Evolutionary conservation across 371 early-diverging fungal genomes (phyloP), one percentile per base, ranked within the genome.

Genomic region (Quaeritorhiza haematococci): DNA sequence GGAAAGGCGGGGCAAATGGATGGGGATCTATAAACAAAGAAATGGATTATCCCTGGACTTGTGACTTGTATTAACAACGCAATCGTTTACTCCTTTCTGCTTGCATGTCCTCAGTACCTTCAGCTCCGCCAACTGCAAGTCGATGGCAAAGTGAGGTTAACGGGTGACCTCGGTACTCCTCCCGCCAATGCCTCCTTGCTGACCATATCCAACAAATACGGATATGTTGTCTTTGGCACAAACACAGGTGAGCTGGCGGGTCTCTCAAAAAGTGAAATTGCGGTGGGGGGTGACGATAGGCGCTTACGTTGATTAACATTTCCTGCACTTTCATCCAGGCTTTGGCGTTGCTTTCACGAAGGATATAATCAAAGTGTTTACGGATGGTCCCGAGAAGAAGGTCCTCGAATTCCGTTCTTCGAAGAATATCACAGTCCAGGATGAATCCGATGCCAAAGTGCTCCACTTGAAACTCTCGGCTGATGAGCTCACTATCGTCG

Each of bases 151-250:
- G 32, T 67, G 5, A 53, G 52, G 13, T 19, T 67, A 5, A 51
- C 58, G n/a, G n/a, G n/a, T 15, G 59, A 42, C 15, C 32, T 49
- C 1, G 34, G 51, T 43, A 41, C 49, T 19, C 33, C 19, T 28
- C 38, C 43, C 17, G 45, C 43, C 1, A 8, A 32, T 23, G 45
- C 49, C 41, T 29, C 53, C 0, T 28, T 73, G 4, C 56, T 74
- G 35, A 71, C 74, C 2, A 41, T 63, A n/a, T 74, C 74, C 5
- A 64, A 66, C 42, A 60, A 48, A 26, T 70, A 64, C 46, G 70
- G 71, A 17, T 70, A 53, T 49, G 62, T 59, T 33, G 67, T 74
- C 10, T 66, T 41, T 54, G 67, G 60, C 28, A 64, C 64, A 1
- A 34, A 5, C 8, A 32, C 56, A 46, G 68, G 64, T 62, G 19